phyloP scores from a whole-genome alignment of 805 yeast species.

The Lipomyces yamadae region DNA sequence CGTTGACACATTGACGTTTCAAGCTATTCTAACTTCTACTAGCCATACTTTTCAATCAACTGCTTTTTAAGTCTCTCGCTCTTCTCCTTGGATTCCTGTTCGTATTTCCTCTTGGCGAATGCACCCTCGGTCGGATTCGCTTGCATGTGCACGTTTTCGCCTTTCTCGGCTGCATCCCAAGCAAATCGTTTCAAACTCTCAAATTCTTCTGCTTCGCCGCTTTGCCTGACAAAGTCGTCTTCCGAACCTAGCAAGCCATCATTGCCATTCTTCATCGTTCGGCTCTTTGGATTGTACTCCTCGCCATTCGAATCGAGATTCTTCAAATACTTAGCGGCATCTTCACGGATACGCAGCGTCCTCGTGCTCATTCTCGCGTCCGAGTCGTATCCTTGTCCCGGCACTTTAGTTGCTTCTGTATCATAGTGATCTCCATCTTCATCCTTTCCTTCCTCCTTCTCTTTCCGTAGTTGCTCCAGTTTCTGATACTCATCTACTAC shows the following conservation, averaged over 20 bases:
- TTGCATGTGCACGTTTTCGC: conserved; percentile 45
- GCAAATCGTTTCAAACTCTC: conserved; percentile 57
- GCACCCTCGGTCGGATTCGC: conserved; percentile 56
- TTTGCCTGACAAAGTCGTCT: conserved; percentile 36
- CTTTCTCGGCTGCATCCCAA: conserved; percentile 50
- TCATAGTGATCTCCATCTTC: conserved; percentile 48
- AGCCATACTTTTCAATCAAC: conserved; percentile 51
- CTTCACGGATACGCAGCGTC: conserved; percentile 69
- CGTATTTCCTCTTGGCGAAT: conserved; percentile 47
- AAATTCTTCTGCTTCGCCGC: conserved; percentile 63
- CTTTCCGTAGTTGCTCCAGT: conserved; percentile 44
- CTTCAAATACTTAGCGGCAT: conserved; percentile 71
- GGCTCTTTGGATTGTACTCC: conserved; percentile 51
- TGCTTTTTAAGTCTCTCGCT: conserved; percentile 45
- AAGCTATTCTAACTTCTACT: conserved; percentile 33
- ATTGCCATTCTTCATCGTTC: conserved; percentile 43
- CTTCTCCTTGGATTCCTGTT: conserved; percentile 43
- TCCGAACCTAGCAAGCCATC: conserved; percentile 57
- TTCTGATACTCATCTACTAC: conserved; percentile 55
- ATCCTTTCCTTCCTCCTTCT: conserved; percentile 26
- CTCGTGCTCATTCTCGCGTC: conserved; percentile 47
- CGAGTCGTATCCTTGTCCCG: conserved; percentile 37
- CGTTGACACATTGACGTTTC: no score
- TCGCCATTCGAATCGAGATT: conserved; percentile 55
- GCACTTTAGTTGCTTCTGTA: conserved; percentile 41